Evolutionary conservation across 1,284 basidiomycete genomes (phyloP).

Genomic region (Fomes fomentarius): DNA sequence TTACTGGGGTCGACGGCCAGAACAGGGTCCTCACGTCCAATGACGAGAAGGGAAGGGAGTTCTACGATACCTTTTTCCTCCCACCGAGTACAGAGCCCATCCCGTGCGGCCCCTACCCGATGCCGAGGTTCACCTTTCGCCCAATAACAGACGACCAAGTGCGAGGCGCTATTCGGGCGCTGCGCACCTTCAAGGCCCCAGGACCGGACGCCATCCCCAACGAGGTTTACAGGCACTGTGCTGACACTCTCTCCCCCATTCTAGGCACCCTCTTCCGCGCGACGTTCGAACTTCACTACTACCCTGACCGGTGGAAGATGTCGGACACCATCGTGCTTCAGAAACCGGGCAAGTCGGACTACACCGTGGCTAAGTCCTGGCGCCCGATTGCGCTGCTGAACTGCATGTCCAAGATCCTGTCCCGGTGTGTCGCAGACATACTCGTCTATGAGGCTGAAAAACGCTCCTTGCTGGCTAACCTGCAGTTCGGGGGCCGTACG

Average conservation of each 20-base stretch:
- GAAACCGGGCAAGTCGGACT: too few species aligned
- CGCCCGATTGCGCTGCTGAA: constrained; percentile 44
- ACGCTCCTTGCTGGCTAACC: constrained; percentile 26
- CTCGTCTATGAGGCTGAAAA: constrained; percentile 29
- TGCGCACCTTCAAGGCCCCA: constrained; percentile 39
- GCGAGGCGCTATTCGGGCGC: constrained; percentile 2
- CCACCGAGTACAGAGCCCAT: constrained; percentile 12
- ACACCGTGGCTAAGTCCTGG: too few species aligned
- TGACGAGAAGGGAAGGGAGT: constrained; percentile 22
- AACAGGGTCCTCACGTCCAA: constrained; percentile 18
- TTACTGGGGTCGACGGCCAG: neutral
- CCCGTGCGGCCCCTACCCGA: constrained; percentile 20
- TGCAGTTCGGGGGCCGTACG: constrained; percentile 40
- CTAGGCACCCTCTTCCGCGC: constrained; percentile 36
- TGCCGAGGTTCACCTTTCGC: constrained; percentile 28
- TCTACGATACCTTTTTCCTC: constrained; percentile 38
- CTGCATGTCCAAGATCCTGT: constrained; percentile 39
- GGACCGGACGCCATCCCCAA: constrained; percentile 41
- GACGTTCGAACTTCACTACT: too few species aligned
- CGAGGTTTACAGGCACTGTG: constrained; percentile 34
- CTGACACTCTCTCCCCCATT: constrained; percentile 29
- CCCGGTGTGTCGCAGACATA: constrained; percentile 31
- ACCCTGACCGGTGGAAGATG: too few species aligned
- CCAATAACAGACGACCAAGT: constrained; percentile 29
- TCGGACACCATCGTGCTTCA: too few species aligned